Evolutionary conservation across 2,329 filamentous ascomycete species (phyloP), one percentile per base, ranked within the genome.

Genomic region (Colletotrichum graminicola): DNA sequence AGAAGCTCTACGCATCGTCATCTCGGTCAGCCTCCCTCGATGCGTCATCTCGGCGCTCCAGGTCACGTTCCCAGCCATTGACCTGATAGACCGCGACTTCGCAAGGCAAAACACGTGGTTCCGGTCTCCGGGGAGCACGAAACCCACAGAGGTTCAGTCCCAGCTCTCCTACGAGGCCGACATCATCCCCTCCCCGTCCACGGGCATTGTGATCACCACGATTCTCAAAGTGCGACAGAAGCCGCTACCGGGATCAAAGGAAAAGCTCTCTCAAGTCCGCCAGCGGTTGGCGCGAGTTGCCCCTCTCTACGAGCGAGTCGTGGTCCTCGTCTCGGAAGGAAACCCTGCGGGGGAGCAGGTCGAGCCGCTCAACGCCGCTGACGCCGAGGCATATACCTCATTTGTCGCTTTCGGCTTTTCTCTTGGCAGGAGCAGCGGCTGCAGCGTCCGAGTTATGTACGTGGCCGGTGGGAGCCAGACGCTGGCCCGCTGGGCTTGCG

Each of bases 221-320:
- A 82, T 95, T 6, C 89, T 95, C 72, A 90, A 91, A 74, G 85
- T 92, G 34, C 92, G 91, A 54, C 95, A 97, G 76, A 88, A 86
- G 59, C 84, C 91, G 3, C 83, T 94, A 0, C 93, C 93, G 0
- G 79, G 80, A 1, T 78, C 79, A 7, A 83, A 79, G 11, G 73
- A 76, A 0, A 29, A 60, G 1, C 78, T 81, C 45, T 82, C 84
- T 3, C 81, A 82, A 18, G 82, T 94, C 18, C 86, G 87, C 47
- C 84, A 89, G 62, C 84, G 86, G 2, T 82, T 95, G 12, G 77
- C 80, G 4, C 80, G 78, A 10, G 82, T 91, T 0, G 85, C 89
- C 16, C 66, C 76, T 1, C 86, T 90, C 12, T 95, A 96, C 76
- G 91, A 93, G 73, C 84, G 83, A 5, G 82, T 97, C 1, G 80